A percentile compares a stretch with the other conserved stretches of the same genome.
These are phyloP conservation scores for Diddensiella caesifluorescens DNA, from an alignment of 805 yeast species.

Conservation along the genomic window DNA sequence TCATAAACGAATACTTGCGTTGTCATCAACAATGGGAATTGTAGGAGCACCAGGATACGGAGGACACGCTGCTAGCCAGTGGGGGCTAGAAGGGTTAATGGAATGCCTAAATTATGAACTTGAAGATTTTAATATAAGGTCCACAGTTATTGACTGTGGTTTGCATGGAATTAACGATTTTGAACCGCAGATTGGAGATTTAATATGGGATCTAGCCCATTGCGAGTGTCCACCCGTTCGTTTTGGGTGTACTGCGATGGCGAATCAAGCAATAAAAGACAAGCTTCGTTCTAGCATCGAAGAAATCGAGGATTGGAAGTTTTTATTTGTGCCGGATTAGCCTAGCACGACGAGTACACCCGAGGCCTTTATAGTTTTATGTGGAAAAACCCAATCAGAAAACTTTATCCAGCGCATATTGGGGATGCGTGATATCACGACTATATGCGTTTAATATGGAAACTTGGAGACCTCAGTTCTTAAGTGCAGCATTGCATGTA, in stretches of 20 bases:
- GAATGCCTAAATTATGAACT: slow-evolving; percentile 29
- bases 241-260: slow-evolving; percentile 26
- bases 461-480: too few species aligned
- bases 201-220: slow-evolving; percentile 28
- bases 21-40: slow-evolving; percentile 24
- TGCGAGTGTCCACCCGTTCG: slow-evolving; percentile 29
- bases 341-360: too few species aligned
- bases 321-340: slow-evolving; percentile 27
- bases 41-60: slow-evolving; percentile 30
- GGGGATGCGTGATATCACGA: too few species aligned
- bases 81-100: slow-evolving; percentile 32
- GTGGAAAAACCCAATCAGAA: too few species aligned
- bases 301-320: slow-evolving; percentile 37
- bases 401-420: too few species aligned
- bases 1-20: slow-evolving; percentile 10
- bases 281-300: slow-evolving; percentile 29
- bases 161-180: slow-evolving; percentile 20
- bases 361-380: too few species aligned
- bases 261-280: slow-evolving; percentile 25
- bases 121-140: slow-evolving; percentile 17
- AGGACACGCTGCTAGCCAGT: slow-evolving; percentile 27
- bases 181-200: slow-evolving; percentile 21
- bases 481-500: too few species aligned
- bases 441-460: too few species aligned
- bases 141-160: slow-evolving; percentile 18